A percentile compares a stretch with the other conserved stretches of the same genome.
Evolutionary conservation across 345 rosid genomes (phyloP).

Genomic region (Moricandia moricandioides): DNA sequence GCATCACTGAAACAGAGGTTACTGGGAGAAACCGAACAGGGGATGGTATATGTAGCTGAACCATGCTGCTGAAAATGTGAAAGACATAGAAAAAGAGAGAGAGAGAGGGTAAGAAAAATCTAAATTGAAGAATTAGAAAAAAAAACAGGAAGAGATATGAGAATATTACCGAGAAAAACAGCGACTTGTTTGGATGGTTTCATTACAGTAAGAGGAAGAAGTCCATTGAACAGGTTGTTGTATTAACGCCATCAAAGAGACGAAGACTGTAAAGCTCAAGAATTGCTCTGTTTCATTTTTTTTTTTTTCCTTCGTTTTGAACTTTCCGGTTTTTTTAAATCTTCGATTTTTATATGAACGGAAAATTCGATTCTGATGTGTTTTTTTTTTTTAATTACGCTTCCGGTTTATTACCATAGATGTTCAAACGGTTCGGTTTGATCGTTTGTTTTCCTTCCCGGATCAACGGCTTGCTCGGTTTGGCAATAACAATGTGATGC

Average conservation of each 20-base stretch:
- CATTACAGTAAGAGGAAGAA: neutral
- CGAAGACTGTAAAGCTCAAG: neutral
- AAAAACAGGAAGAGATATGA: neutral
- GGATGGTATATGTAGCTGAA: conserved; percentile 18
- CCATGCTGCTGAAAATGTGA: neutral
- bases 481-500: too few species aligned
- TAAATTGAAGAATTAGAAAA: neutral
- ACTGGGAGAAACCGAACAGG: neutral
- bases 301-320: neutral
- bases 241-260: conserved; percentile 11
- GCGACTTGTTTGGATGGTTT: neutral
- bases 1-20: conserved; percentile 13
- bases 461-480: too few species aligned
- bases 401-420: neutral
- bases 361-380: neutral
- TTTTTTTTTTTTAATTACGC: neutral
- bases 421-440: neutral
- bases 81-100: neutral
- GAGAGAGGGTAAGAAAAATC: neutral
- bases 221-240: neutral
- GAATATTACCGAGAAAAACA: conserved; percentile 16
- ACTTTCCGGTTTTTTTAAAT: neutral
- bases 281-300: neutral
- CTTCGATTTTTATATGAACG: neutral
- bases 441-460: too few species aligned